Evolutionary conservation across 2,329 filamentous ascomycete species (phyloP), one percentile per base, ranked within the genome.

Genomic region (Colletotrichum siamense): DNA sequence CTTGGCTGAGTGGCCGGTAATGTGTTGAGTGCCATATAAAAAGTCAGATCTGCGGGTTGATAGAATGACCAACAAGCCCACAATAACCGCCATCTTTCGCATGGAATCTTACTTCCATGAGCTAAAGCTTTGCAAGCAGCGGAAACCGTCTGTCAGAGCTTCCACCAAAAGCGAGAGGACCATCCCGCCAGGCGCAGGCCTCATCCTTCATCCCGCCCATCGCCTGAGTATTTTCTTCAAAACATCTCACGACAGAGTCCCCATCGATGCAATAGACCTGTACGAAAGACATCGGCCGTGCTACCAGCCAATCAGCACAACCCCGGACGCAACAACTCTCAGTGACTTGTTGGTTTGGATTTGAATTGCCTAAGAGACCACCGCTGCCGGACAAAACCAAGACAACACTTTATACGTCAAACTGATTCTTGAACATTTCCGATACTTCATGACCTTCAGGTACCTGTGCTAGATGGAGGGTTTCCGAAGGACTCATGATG

Each of bases 401-500:
- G 44, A 52, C 10, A 7, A 13, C n/a, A 22, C 10, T 22, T 52
- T 5, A 5, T 52, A 52, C 10, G 10, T 52, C n/a, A 22, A 8
- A 22, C 4, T 7, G 10, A 52, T 52, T 1, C 44, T 22, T 52
- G 10, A 52, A 13, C 6, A 4, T 22, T 10, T 0, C n/a, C 0
- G 2, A 22, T 52, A 22, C 44, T 7, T 5, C 2, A 52, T 52
- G 6, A 13, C 6, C 22, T 22, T n/a, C 44, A 0, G 10, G n/a
- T 13, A 13, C 10, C 2, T 13, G 3, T 2, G 0, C 10, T 13
- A 8, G n/a, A 22, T 1, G 1, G 10, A 22, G 44, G n/a, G 44
- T 22, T 5, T 0, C 1, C n/a, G n/a, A 49, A 49, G n/a, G 0
- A 49, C 44, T 49, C 44, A 13, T 4, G 0, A 24, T 52, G n/a